A percentile compares a stretch with the other conserved stretches of the same genome.
phyloP scores from a whole-genome alignment of 1,284 basidiomycete genomes.

The Naganishia sp. region DNA sequence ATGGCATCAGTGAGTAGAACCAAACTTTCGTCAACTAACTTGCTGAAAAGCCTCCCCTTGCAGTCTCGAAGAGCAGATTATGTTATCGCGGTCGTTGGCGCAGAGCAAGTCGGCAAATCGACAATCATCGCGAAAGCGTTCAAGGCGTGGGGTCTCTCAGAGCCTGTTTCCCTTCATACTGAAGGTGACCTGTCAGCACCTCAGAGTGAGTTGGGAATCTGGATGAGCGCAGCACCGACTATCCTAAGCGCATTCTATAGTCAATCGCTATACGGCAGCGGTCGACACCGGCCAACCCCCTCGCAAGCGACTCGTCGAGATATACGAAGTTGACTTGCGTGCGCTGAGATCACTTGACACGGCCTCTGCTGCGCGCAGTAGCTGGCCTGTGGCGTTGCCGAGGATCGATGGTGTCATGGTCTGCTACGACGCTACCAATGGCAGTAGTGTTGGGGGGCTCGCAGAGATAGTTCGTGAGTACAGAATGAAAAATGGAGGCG shows the following conservation, averaged over 20 bases:
- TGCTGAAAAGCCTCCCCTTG: neutral
- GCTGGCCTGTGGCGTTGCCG: conserved; percentile 43
- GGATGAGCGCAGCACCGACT: neutral
- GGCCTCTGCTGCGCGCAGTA: neutral
- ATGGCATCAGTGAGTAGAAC: too few relatives aligned
- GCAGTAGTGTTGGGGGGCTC: conserved; percentile 42
- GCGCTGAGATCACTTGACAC: conserved; percentile 35
- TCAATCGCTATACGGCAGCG: conserved; percentile 42
- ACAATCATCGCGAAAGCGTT: conserved; percentile 47
- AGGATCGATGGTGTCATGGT: conserved; percentile 46
- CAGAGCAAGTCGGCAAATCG: conserved; percentile 48
- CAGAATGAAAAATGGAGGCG: neutral
- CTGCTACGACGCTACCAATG: conserved; percentile 50
- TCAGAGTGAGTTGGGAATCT: neutral
- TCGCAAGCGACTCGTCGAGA: conserved; percentile 44
- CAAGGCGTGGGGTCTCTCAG: conserved; percentile 45
- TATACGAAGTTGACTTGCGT: conserved; percentile 48
- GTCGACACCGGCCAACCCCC: conserved; percentile 45
- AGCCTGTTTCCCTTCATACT: conserved; percentile 35
- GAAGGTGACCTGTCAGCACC: conserved; percentile 31
- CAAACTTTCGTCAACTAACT: too few relatives aligned
- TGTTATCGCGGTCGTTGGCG: conserved; percentile 49
- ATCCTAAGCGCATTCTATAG: conserved; percentile 31
- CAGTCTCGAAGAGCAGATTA: conserved; percentile 36
- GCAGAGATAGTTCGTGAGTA: conserved; percentile 46